Evolutionary conservation across 306 rosid genomes (phyloP), one percentile per base, ranked within the genome.

Genomic region (Vigna radiata): DNA sequence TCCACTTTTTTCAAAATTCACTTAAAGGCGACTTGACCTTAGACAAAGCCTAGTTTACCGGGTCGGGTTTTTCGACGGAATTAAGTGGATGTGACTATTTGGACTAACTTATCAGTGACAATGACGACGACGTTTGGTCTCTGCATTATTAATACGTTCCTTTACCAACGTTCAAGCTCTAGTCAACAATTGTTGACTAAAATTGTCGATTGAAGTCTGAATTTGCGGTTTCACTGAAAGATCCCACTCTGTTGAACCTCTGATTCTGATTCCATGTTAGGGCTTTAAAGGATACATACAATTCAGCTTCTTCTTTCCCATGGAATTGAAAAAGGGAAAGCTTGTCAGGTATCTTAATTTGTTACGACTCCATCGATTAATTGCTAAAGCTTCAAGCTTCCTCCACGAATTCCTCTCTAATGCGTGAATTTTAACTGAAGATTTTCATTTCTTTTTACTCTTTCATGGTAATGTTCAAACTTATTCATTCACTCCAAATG

Each of bases 281-380:
- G 87, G 72, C 77, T 80, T 77, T 86, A 75, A 47, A 23, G 80
- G 56, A 62, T 54, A 82, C 17, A 62, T 54, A 82, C 17, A 74
- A 56, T 83, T 83, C 65, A 58, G 46, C 37, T 62, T 59, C 54
- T 50, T 17, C 58, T 47, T 79, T 56, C 62, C 53, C 72, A 92
- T 92, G 97, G 93, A 86, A 16, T 72, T 87, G 63, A 92, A 83
- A 86, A 88, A 85, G 82, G 96, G 86, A 23, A 92, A 85, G 85
- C 91, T 92, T 78, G 96, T 92, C 54, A 89, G 96, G 96, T 90
- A 71, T 44, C 18, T 36, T 29, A 61, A 31, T 18, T 49, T 49
- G 9, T 60, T 46, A 18, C 13, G 2, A 52, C 13, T 41, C 46
- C 46, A 8, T 41, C 12, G 12, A 56, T 23, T 56, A 36, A 66